These are phyloP conservation scores for Plenodomus tracheiphilus DNA, from an alignment of 2,329 filamentous ascomycete species.

Conservation along the genomic window DNA sequence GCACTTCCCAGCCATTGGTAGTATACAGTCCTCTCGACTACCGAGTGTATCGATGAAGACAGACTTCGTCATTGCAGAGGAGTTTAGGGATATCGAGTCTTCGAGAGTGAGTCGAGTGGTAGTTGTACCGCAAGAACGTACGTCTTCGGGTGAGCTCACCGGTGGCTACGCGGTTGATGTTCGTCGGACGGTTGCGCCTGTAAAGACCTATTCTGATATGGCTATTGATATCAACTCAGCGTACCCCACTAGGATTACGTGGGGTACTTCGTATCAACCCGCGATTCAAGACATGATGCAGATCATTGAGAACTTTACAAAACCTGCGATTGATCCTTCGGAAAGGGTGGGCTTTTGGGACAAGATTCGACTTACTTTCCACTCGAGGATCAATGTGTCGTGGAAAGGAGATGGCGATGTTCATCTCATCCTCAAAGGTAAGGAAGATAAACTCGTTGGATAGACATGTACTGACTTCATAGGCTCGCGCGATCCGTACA, in stretches of 20 bases:
- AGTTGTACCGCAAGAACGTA: conserved; percentile 72
- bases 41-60: conserved; percentile 83
- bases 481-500: conserved; percentile 85
- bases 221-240: conserved; percentile 90
- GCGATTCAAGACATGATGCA: conserved; percentile 99
- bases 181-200: conserved; percentile 85
- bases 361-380: conserved; percentile 92
- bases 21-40: conserved; percentile 75
- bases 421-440: conserved; percentile 87
- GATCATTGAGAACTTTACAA: conserved; percentile 95
- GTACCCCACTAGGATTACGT: conserved; percentile 89
- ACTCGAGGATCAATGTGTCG: conserved; percentile 83
- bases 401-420: conserved; percentile 98
- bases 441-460: background rate
- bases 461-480: conserved; percentile 10
- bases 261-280: conserved; percentile 96
- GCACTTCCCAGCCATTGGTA: conserved; percentile 82
- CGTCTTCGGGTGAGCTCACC: conserved; percentile 58
- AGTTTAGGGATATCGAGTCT: conserved; percentile 80
- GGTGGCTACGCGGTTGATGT: conserved; percentile 83
- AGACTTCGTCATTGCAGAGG: conserved; percentile 95
- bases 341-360: conserved; percentile 98
- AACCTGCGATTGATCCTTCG: conserved; percentile 89
- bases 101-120: conserved; percentile 79
- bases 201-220: conserved; percentile 96